These are phyloP conservation scores for Dillenia turbinata DNA, from an alignment of 164 flowering plant genomes.

Conservation along the genomic window DNA sequence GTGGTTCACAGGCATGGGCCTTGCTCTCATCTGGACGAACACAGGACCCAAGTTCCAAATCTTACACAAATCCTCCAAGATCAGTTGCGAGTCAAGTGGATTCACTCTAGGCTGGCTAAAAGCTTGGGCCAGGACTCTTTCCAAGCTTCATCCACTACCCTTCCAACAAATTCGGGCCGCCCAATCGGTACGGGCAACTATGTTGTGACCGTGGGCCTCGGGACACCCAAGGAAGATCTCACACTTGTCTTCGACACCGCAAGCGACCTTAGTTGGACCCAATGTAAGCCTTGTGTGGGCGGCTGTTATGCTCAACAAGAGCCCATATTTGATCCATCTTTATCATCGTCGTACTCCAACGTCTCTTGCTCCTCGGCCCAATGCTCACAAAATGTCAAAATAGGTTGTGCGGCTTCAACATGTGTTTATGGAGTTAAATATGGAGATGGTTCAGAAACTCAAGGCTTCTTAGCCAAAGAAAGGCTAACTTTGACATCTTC, in stretches of 20 bases:
- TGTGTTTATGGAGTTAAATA: too few relatives aligned
- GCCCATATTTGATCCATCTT: too few relatives aligned
- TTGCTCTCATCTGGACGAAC: conserved; percentile 20
- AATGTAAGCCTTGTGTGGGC: conserved; percentile 46
- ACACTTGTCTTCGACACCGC: conserved; percentile 43
- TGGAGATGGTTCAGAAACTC: too few relatives aligned
- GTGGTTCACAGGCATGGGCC: conserved; percentile 55
- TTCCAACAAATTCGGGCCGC: conserved; percentile 38
- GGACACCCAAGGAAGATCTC: conserved; percentile 50
- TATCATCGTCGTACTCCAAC: too few relatives aligned
- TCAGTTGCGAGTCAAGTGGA: conserved; percentile 36
- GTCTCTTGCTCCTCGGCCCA: too few relatives aligned
- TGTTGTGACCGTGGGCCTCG: conserved; percentile 58
- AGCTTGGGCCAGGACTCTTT: too few relatives aligned
- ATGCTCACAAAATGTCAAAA: too few relatives aligned
- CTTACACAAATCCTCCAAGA: conserved; percentile 40
- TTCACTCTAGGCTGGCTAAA: conserved; percentile 14
- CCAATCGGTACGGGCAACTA: conserved; percentile 44
- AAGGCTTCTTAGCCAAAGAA: too few relatives aligned
- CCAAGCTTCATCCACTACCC: neutral
- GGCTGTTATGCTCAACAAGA: conserved; percentile 33
- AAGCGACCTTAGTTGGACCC: conserved; percentile 62
- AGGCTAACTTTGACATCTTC: too few relatives aligned
- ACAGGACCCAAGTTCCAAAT: conserved; percentile 3
- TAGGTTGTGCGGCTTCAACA: too few relatives aligned